Conservation (phyloP, 2,329 filamentous ascomycete species). For the Fusarium chuoi region DNA sequence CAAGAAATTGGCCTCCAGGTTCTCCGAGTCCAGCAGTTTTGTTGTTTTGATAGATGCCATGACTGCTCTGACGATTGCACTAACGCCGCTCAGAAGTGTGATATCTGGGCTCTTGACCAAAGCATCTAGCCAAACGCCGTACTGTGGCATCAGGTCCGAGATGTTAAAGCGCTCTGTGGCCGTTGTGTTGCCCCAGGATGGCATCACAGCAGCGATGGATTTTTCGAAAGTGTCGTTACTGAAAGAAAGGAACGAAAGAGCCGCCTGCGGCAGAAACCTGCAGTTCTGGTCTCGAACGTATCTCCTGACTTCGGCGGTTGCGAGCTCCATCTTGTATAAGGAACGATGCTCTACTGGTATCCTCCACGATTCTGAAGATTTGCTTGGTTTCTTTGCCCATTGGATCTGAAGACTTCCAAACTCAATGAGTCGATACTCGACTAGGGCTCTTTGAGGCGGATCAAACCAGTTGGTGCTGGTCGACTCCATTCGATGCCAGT, state of each 20-base stretch:
- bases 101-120: background rate
- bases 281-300: background rate
- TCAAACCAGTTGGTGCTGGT: background rate
- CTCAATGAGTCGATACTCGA: background rate
- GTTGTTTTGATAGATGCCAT: background rate
- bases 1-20: background rate
- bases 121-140: background rate
- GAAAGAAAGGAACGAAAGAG: background rate
- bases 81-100: background rate
- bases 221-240: background rate
- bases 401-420: background rate
- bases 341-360: background rate
- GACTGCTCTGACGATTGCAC: background rate
- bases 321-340: background rate
- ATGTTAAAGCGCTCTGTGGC: background rate
- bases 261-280: background rate
- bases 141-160: background rate
- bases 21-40: background rate
- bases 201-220: background rate
- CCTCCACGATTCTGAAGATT: background rate
- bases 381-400: background rate
- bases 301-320: background rate
- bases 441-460: background rate
- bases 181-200: background rate
- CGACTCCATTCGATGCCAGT: constrained; percentile 2